Conservation (phyloP, 2,329 filamentous ascomycete genomes). For the Trichoderma breve region DNA sequence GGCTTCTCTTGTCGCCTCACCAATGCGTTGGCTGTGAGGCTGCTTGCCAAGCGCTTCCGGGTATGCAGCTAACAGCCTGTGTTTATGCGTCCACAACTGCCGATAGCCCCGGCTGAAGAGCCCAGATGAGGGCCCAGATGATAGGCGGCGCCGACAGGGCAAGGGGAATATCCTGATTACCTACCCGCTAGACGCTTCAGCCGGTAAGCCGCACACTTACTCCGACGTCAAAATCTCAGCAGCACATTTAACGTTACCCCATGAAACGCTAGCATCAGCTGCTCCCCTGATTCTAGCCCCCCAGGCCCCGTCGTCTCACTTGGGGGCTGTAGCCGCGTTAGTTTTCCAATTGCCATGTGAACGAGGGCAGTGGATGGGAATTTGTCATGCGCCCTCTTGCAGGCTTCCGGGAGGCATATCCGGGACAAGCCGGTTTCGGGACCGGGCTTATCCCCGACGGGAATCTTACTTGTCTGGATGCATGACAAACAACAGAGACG, state of each 20-base stretch:
- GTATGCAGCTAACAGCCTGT: not conserved
- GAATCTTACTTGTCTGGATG: not conserved
- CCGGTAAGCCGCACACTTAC: not conserved
- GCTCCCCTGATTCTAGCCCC: slow-evolving; percentile 8
- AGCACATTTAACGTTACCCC: not conserved
- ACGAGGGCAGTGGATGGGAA: not conserved
- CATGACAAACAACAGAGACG: not conserved
- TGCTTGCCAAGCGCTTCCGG: slow-evolving; percentile 1
- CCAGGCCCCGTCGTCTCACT: not conserved
- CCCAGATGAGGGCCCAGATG: not conserved
- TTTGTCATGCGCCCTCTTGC: not conserved
- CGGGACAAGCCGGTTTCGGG: not conserved
- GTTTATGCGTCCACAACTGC: not conserved
- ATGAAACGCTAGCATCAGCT: slow-evolving; percentile 2
- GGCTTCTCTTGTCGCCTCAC: not conserved
- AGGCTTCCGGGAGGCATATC: not conserved
- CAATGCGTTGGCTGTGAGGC: not conserved
- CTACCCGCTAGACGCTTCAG: not conserved
- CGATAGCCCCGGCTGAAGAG: not conserved
- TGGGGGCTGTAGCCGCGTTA: not conserved
- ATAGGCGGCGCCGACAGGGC: not conserved
- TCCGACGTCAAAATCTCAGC: slow-evolving; percentile 5
- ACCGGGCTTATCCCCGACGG: not conserved
- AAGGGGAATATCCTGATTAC: not conserved
- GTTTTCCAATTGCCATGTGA: not conserved